Evolutionary conservation across 225 moss, liverwort and hornwort species (phyloP).

Genomic region (Bryoerythrophyllum caledonicum): DNA sequence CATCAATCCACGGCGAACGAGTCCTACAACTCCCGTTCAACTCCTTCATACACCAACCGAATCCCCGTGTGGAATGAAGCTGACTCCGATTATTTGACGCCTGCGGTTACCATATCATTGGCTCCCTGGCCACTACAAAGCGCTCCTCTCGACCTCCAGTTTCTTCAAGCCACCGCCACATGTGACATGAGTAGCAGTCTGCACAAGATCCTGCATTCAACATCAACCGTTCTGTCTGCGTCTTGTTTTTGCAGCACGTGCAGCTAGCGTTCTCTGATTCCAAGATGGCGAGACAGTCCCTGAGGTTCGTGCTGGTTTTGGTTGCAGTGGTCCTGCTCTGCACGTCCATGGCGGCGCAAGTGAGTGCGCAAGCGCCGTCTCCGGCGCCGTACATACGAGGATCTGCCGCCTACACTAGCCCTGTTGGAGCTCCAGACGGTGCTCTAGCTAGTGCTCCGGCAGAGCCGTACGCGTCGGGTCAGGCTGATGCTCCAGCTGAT

Average conservation of each 20-base stretch:
- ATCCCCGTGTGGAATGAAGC: background rate
- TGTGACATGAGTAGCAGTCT: background rate
- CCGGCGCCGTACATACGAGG: slow-evolving; percentile 12
- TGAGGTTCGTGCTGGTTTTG: slow-evolving; percentile 18
- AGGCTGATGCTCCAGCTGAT: too few species aligned
- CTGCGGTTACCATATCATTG: background rate
- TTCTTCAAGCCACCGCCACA: background rate
- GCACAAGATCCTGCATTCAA: background rate
- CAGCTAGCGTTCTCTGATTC: background rate
- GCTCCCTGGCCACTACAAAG: background rate
- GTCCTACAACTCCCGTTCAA: too few species aligned
- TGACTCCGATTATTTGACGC: too few species aligned
- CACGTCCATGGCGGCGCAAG: slow-evolving; percentile 11
- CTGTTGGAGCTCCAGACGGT: background rate
- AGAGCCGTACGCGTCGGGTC: too few species aligned
- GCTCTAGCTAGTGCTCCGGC: too few species aligned
- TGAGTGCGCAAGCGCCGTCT: slow-evolving; percentile 17
- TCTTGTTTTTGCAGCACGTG: too few species aligned
- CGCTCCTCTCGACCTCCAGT: background rate
- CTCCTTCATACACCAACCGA: background rate
- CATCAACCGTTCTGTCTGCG: background rate
- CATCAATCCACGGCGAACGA: background rate
- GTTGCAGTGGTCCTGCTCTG: slow-evolving; percentile 7
- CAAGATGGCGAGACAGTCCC: slow-evolving; percentile 28
- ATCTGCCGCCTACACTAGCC: background rate